A percentile compares a stretch with the other conserved stretches of the same genome.
These are phyloP conservation scores for Citeromyces siamensis DNA, from an alignment of 1,139 yeast genomes.

Conservation along the genomic window DNA sequence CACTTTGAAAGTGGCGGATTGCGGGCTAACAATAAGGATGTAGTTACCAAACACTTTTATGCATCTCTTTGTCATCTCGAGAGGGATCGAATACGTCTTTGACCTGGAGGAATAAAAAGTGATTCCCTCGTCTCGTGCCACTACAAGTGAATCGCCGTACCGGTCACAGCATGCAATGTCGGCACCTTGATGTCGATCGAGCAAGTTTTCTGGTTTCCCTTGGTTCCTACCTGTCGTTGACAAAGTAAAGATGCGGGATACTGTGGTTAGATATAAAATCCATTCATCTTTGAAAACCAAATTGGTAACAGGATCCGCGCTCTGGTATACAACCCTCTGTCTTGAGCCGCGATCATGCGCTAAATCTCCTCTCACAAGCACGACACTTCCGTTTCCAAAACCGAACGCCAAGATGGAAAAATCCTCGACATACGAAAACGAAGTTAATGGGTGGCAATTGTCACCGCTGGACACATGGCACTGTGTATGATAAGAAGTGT, in stretches of 20 bases:
- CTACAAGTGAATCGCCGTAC: conserved; percentile 33
- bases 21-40: conserved; percentile 29
- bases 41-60: conserved; percentile 31
- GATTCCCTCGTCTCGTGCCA: conserved; percentile 39
- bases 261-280: conserved; percentile 49
- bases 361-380: conserved; percentile 79
- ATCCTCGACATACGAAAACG: conserved; percentile 43
- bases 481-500: conserved; percentile 18
- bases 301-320: conserved; percentile 73
- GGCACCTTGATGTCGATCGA: conserved; percentile 58
- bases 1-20: conserved; percentile 20
- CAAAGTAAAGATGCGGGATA: conserved; percentile 60
- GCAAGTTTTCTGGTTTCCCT: conserved; percentile 48
- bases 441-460: conserved; percentile 65
- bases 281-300: conserved; percentile 38
- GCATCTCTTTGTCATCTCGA: conserved; percentile 47
- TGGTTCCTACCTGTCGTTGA: conserved; percentile 70
- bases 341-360: conserved; percentile 83
- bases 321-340: conserved; percentile 67
- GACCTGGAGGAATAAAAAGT: conserved; percentile 42
- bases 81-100: conserved; percentile 42
- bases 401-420: conserved; percentile 69
- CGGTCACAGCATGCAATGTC: conserved; percentile 52
- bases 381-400: conserved; percentile 76
- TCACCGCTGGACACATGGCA: conserved; percentile 17